phyloP scores from a whole-genome alignment of 106 monocot genomes.

The Ottelia alismoides region DNA sequence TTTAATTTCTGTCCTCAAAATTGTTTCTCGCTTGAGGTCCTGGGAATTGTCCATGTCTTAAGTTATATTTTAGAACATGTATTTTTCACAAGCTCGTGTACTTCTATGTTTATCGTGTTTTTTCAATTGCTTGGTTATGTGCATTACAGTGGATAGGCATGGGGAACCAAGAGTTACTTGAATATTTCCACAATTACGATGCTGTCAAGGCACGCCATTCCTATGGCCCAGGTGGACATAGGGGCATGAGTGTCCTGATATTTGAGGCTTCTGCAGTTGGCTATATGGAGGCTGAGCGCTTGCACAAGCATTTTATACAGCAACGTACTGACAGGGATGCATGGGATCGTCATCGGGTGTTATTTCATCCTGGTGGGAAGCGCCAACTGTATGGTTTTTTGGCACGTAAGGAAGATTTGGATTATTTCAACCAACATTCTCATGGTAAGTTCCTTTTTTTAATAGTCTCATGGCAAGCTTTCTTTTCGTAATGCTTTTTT shows the following conservation, averaged over 20 bases:
- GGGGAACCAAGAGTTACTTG: conserved; percentile 92
- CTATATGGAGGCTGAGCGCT: conserved; percentile 78
- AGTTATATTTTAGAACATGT: no score
- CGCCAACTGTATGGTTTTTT: conserved; percentile 89
- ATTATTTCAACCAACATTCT: conserved; percentile 72
- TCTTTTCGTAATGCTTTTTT: no score
- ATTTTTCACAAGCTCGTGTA: no score
- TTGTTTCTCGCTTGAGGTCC: no score
- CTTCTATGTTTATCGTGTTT: no score
- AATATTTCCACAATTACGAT: conserved; percentile 66
- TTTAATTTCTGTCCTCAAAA: no score
- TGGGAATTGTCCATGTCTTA: no score
- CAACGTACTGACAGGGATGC: conserved; percentile 58
- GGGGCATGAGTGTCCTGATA: conserved; percentile 80
- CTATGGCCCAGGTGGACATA: conserved; percentile 87
- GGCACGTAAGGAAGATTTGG: conserved; percentile 75
- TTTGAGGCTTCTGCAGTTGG: conserved; percentile 75
- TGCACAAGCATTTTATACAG: conserved; percentile 67
- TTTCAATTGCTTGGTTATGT: no score
- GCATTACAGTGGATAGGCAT: conserved; percentile 73
- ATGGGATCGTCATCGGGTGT: conserved; percentile 39
- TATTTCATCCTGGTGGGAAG: conserved; percentile 70
- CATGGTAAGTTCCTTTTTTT: no score
- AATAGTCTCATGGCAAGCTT: no score
- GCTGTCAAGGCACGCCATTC: conserved; percentile 74